Evolutionary conservation across 345 rosid species (phyloP).

Genomic region (Citrus reticulata): DNA sequence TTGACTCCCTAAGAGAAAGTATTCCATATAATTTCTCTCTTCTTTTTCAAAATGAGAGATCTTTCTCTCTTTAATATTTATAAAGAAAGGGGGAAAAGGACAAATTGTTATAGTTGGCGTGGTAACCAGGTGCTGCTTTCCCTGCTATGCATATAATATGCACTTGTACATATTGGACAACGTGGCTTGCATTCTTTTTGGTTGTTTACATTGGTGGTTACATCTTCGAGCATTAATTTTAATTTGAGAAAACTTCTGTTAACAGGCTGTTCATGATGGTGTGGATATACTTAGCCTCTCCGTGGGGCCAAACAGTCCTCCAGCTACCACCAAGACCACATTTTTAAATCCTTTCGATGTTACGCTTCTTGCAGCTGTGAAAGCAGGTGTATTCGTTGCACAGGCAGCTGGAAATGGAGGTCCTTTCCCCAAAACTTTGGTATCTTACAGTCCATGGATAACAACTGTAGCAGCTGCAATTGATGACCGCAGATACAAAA

Average conservation of each 20-base stretch:
- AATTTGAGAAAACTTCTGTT: conserved; percentile 19
- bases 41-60: neutral
- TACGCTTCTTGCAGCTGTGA: conserved; percentile 93
- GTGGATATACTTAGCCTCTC: conserved; percentile 96
- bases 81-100: neutral
- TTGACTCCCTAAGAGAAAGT: neutral
- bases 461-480: conserved; percentile 95
- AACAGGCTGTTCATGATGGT: conserved; percentile 98
- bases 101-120: neutral
- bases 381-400: conserved; percentile 96
- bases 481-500: conserved; percentile 93
- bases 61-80: neutral
- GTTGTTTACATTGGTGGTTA: neutral
- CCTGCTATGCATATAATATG: neutral
- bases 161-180: neutral
- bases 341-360: conserved; percentile 93
- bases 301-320: conserved; percentile 96
- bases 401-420: conserved; percentile 99
- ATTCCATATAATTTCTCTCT: neutral
- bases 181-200: neutral
- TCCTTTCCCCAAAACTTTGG: conserved; percentile 92
- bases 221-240: neutral
- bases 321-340: conserved; percentile 80
- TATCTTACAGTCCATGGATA: conserved; percentile 98
- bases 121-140: neutral